Evolutionary conservation across 2,329 filamentous ascomycete genomes (phyloP).

Genomic region (Trichoderma breve): DNA sequence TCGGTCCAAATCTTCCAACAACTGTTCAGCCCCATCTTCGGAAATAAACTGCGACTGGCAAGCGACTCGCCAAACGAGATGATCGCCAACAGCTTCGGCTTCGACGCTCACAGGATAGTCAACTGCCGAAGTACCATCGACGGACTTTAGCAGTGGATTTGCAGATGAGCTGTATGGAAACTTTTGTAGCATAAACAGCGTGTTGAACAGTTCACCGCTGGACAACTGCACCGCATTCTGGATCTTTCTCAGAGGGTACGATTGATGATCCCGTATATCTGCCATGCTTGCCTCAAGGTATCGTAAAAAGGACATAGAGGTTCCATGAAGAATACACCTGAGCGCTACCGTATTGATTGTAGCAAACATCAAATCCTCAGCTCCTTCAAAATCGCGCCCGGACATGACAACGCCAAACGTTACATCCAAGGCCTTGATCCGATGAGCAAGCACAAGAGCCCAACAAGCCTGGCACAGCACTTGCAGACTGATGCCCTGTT

Average conservation of each 20-base stretch:
- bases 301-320: conserved; percentile 59
- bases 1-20: conserved; percentile 60
- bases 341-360: conserved; percentile 89
- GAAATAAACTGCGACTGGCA: conserved; percentile 59
- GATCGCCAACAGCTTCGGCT: conserved; percentile 60
- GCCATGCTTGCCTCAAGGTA: conserved; percentile 72
- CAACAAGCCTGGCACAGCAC: conserved; percentile 74
- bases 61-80: conserved; percentile 69
- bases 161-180: conserved; percentile 13
- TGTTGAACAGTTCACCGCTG: conserved; percentile 49
- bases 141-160: conserved; percentile 56
- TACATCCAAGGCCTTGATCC: conserved; percentile 66
- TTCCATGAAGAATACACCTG: conserved; percentile 70
- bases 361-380: conserved; percentile 72
- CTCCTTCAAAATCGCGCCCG: conserved; percentile 72
- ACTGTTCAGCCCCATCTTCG: conserved; percentile 40
- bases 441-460: conserved; percentile 66
- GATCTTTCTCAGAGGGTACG: conserved; percentile 72
- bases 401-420: conserved; percentile 81
- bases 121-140: conserved; percentile 63
- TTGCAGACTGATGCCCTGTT: conserved; percentile 68
- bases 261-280: conserved; percentile 67
- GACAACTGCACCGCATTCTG: conserved; percentile 44
- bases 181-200: conserved; percentile 55
- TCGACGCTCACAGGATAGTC: conserved; percentile 84